Percentiles rank a stretch among this genome's conserved stretches.
These are phyloP conservation scores for Lolium perenne DNA, from an alignment of 176 grass and related monocot genomes.

Conservation along the genomic window DNA sequence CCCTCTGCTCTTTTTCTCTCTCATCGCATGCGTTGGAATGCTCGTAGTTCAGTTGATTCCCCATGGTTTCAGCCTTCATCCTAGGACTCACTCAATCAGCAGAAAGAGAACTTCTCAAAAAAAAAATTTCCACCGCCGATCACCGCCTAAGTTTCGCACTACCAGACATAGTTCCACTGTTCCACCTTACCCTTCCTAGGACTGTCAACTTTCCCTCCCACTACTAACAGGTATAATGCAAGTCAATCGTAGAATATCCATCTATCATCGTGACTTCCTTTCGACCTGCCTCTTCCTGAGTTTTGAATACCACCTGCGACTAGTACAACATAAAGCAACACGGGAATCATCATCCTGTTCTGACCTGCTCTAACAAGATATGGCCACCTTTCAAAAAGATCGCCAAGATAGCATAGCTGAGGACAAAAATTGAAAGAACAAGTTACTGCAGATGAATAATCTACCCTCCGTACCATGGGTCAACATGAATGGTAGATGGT, in stretches of 20 bases:
- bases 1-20: too few species aligned
- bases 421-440: neutral
- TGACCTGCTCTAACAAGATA: neutral
- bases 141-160: neutral
- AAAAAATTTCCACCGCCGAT: too few species aligned
- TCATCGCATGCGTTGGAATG: too few species aligned
- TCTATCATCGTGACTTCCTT: neutral
- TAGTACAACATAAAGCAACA: neutral
- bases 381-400: too few species aligned
- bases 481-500: neutral
- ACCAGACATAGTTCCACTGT: conserved; percentile 19
- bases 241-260: conserved; percentile 42
- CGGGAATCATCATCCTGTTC: neutral
- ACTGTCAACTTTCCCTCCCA: conserved; percentile 30
- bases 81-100: too few species aligned
- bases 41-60: too few species aligned
- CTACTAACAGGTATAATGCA: neutral
- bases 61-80: too few species aligned
- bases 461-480: neutral
- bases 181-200: conserved; percentile 24
- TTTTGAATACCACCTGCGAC: neutral
- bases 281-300: neutral
- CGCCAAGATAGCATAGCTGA: neutral
- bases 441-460: neutral
- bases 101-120: too few species aligned